Percentiles rank a stretch among this genome's conserved stretches.
Evolutionary conservation across 371 early-diverging fungal species (phyloP).

Genomic region (Mucor saturninus): DNA sequence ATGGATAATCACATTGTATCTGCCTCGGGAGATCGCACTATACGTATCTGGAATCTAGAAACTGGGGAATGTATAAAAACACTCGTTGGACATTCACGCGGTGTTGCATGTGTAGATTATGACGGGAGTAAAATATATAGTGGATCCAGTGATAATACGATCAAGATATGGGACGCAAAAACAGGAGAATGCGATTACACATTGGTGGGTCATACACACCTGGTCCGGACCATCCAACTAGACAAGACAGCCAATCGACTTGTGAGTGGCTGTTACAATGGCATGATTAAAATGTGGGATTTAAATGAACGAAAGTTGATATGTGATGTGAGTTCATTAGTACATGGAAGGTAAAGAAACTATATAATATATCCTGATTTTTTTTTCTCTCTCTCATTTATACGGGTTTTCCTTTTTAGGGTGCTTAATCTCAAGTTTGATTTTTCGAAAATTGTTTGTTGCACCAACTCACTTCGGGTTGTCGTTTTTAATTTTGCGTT

Average conservation of each 20-base stretch:
- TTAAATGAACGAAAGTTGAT: conserved; percentile 55
- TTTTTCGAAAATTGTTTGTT: conserved; percentile 78
- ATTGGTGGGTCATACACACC: conserved; percentile 73
- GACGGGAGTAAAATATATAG: conserved; percentile 90
- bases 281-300: conserved; percentile 88
- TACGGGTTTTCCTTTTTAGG: conserved; percentile 47
- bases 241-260: conserved; percentile 54
- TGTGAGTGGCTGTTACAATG: conserved; percentile 84
- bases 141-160: conserved; percentile 95
- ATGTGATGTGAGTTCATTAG: conserved; percentile 61
- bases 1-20: conserved; percentile 65
- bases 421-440: conserved; percentile 89
- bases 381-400: not conserved
- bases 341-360: conserved; percentile 62
- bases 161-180: conserved; percentile 92
- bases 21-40: conserved; percentile 81
- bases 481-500: conserved; percentile 80
- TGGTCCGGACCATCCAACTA: conserved; percentile 78
- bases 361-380: not conserved
- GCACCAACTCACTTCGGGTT: conserved; percentile 77
- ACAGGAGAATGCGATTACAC: conserved; percentile 37
- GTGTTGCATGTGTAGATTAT: conserved; percentile 95
- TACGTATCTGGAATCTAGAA: conserved; percentile 79
- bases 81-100: conserved; percentile 70
- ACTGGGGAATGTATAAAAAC: conserved; percentile 62